Evolutionary conservation across 2,329 filamentous ascomycete genomes (phyloP).

Genomic region (Penicillium aurantiogriseum): DNA sequence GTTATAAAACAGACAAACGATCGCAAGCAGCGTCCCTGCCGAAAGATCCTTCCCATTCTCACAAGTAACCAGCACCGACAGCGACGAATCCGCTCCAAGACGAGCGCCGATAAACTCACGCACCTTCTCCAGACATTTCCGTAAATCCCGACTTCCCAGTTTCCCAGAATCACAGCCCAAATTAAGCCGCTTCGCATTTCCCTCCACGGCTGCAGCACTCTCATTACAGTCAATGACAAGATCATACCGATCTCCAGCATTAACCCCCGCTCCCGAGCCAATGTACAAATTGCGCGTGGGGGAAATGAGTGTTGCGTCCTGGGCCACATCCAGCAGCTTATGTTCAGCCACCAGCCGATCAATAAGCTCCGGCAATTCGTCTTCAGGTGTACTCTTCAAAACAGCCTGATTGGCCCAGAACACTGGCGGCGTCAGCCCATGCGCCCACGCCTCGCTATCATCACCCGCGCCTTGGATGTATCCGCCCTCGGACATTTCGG

Average conservation of each 20-base stretch:
- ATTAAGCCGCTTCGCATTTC: constrained; percentile 42
- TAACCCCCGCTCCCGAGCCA: constrained; percentile 30
- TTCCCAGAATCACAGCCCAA: constrained; percentile 71
- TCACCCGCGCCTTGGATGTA: constrained; percentile 96
- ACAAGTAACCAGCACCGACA: constrained; percentile 63
- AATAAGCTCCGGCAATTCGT: constrained; percentile 58
- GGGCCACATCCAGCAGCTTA: constrained; percentile 16
- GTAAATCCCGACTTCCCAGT: constrained; percentile 77
- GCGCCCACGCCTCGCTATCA: constrained; percentile 90
- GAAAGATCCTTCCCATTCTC: constrained; percentile 77
- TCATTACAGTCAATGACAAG: constrained; percentile 45
- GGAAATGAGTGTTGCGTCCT: constrained; percentile 34
- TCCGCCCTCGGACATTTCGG: constrained; percentile 66
- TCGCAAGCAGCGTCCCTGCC: constrained; percentile 71
- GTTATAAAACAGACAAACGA: constrained; percentile 72
- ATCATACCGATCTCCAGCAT: constrained; percentile 46
- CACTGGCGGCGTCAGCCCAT: constrained; percentile 70
- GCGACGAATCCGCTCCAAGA: constrained; percentile 30
- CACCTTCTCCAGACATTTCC: constrained; percentile 65
- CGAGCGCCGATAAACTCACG: constrained; percentile 53
- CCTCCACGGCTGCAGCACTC: constrained; percentile 36
- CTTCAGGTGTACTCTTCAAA: constrained; percentile 65
- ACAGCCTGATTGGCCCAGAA: constrained; percentile 72
- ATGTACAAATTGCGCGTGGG: constrained; percentile 41
- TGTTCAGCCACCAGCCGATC: constrained; percentile 40